Conservation (phyloP, 176 grass and related monocot species). For the Saccharum officinarum region DNA sequence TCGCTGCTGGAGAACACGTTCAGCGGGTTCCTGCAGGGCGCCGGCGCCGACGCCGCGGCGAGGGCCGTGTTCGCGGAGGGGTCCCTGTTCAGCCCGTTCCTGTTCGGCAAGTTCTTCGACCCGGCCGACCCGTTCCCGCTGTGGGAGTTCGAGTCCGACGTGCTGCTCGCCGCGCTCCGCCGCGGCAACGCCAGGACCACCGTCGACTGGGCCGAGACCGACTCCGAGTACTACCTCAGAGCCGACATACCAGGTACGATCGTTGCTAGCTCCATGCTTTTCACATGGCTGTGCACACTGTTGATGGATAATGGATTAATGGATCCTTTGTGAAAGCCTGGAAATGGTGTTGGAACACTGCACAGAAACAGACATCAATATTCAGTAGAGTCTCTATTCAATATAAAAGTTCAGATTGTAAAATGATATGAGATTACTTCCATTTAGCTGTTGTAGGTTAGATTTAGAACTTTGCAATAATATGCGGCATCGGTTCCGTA, state of each 20-base stretch:
- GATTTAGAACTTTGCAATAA: not conserved
- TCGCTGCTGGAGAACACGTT: constrained; percentile 75
- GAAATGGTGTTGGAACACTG: not conserved
- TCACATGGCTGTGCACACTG: not conserved
- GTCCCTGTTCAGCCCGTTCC: constrained; percentile 74
- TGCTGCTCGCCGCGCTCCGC: constrained; percentile 55
- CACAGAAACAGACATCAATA: not conserved
- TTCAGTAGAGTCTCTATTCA: not conserved
- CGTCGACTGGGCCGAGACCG: constrained; percentile 73
- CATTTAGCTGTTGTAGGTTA: not conserved
- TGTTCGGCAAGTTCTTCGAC: constrained; percentile 97
- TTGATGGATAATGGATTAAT: not conserved
- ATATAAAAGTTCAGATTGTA: not conserved
- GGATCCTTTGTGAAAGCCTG: not conserved
- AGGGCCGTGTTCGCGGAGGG: constrained; percentile 76
- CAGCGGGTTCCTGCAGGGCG: constrained; percentile 38
- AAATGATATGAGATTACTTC: not conserved
- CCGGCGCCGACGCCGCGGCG: constrained; percentile 30
- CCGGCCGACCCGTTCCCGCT: constrained; percentile 88
- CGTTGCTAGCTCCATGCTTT: not conserved
- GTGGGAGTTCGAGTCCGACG: constrained; percentile 89
- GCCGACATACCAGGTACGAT: constrained; percentile 68
- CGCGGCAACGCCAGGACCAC: constrained; percentile 38
- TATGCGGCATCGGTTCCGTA: not conserved
- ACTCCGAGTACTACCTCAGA: constrained; percentile 59